phyloP scores from a whole-genome alignment of 1,284 basidiomycete species.

The Trichosporon ovoides region DNA sequence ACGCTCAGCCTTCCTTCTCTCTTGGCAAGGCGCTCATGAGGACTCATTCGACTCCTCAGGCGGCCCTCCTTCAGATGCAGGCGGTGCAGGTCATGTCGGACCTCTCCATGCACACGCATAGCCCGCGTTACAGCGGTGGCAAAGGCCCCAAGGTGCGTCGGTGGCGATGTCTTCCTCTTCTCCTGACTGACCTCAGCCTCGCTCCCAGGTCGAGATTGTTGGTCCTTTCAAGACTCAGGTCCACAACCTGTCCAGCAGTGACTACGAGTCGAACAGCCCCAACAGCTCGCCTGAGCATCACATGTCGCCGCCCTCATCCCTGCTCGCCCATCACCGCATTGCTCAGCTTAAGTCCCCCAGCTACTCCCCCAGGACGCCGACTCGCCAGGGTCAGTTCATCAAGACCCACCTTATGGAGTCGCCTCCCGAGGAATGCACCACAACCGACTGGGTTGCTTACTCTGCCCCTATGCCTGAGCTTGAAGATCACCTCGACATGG shows the following conservation, averaged over 20 bases:
- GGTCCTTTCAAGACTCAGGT: slow-evolving; percentile 12
- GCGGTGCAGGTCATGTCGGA: neutral
- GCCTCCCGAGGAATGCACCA: neutral
- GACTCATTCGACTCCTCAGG: neutral
- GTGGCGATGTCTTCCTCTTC: too few relatives aligned
- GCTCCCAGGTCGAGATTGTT: slow-evolving; percentile 10
- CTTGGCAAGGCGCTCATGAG: slow-evolving; percentile 1
- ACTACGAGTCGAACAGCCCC: neutral
- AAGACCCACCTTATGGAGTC: neutral
- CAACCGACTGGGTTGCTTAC: slow-evolving; percentile 16
- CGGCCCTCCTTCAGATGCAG: neutral
- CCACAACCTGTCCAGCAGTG: slow-evolving; percentile 9
- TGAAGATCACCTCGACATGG: slow-evolving; percentile 1
- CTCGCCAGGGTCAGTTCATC: neutral
- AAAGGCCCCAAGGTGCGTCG: neutral
- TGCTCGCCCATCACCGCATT: neutral
- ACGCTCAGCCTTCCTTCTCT: neutral
- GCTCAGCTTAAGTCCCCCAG: neutral
- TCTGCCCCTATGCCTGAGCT: slow-evolving; percentile 6
- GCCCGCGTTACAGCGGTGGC: neutral
- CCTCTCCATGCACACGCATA: neutral
- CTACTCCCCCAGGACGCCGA: neutral
- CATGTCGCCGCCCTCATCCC: neutral
- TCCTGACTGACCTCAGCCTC: neutral
- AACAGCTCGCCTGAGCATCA: neutral